A percentile compares a stretch with the other conserved stretches of the same genome.
These are phyloP conservation scores for Apophysomyces variabilis DNA, from an alignment of 371 early-diverging fungal genomes.

Conservation along the genomic window DNA sequence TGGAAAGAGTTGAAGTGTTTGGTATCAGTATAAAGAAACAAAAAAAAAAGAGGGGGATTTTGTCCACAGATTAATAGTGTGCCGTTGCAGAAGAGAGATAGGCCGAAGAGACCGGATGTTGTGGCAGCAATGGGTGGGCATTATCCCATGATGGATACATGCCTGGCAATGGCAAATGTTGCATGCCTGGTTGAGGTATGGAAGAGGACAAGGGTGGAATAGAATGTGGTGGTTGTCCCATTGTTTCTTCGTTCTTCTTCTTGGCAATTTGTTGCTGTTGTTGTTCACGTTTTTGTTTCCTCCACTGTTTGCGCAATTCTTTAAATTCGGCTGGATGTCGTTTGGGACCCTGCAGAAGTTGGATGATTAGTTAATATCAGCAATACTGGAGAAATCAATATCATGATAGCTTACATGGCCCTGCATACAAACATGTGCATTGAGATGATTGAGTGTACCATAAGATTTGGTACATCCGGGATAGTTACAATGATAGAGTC, in stretches of 20 bases:
- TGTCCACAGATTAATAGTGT: neutral
- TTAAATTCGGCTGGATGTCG: slow-evolving; percentile 40
- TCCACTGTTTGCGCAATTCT: slow-evolving; percentile 38
- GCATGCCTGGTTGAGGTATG: neutral
- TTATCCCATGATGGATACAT: slow-evolving; percentile 8
- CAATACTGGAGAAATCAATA: slow-evolving; percentile 5
- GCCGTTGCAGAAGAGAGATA: slow-evolving; percentile 6
- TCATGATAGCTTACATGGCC: slow-evolving; percentile 56
- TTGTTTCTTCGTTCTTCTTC: neutral
- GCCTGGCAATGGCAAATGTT: slow-evolving; percentile 1
- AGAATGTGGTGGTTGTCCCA: neutral
- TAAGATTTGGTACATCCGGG: slow-evolving; percentile 69
- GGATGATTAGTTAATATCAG: neutral
- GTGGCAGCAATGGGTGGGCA: neutral
- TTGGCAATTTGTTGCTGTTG: neutral
- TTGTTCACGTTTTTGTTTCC: slow-evolving; percentile 31
- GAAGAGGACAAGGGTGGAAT: neutral
- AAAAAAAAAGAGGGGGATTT: neutral
- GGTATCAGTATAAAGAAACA: slow-evolving; percentile 8
- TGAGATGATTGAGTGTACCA: slow-evolving; percentile 76
- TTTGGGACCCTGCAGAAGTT: slow-evolving; percentile 30
- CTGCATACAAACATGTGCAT: slow-evolving; percentile 77
- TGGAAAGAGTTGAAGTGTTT: neutral
- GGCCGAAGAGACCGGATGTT: neutral
- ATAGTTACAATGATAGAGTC: slow-evolving; percentile 69